A percentile compares a stretch with the other conserved stretches of the same genome.
Conservation (phyloP, 2,329 filamentous ascomycete genomes). For the Tolypocladium ophioglossoides region DNA sequence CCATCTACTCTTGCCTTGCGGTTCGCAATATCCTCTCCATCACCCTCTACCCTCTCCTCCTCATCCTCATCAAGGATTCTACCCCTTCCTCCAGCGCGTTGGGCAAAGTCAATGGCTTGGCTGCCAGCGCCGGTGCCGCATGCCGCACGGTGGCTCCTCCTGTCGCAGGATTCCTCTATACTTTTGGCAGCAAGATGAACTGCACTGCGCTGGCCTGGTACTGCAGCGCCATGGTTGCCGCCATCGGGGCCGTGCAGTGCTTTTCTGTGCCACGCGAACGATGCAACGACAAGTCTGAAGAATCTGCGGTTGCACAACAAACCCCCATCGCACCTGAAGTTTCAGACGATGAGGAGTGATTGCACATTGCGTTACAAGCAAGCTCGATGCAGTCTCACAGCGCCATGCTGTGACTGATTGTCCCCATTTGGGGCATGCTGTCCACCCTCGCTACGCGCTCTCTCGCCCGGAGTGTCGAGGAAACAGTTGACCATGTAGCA, state of each 20-base stretch:
- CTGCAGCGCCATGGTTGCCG: constrained; percentile 45
- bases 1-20: constrained; percentile 47
- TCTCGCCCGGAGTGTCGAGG: constrained; percentile 1
- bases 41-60: constrained; percentile 52
- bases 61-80: constrained; percentile 59
- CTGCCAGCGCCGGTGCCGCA: constrained; percentile 53
- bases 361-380: background rate
- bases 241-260: constrained; percentile 48
- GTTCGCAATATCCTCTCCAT: constrained; percentile 52
- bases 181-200: constrained; percentile 45
- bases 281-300: constrained; percentile 16
- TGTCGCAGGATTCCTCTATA: constrained; percentile 52
- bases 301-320: constrained; percentile 11
- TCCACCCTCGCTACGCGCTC: background rate
- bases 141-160: constrained; percentile 60
- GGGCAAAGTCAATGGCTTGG: constrained; percentile 55
- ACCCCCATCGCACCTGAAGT: constrained; percentile 17
- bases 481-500: constrained; percentile 9
- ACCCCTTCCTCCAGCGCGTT: constrained; percentile 45
- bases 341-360: constrained; percentile 15
- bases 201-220: constrained; percentile 56
- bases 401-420: background rate
- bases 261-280: constrained; percentile 36
- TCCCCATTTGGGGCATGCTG: background rate
- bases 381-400: background rate